Evolutionary conservation across 129 eudicot species (phyloP).

Genomic region (Oenanthe sinensis): DNA sequence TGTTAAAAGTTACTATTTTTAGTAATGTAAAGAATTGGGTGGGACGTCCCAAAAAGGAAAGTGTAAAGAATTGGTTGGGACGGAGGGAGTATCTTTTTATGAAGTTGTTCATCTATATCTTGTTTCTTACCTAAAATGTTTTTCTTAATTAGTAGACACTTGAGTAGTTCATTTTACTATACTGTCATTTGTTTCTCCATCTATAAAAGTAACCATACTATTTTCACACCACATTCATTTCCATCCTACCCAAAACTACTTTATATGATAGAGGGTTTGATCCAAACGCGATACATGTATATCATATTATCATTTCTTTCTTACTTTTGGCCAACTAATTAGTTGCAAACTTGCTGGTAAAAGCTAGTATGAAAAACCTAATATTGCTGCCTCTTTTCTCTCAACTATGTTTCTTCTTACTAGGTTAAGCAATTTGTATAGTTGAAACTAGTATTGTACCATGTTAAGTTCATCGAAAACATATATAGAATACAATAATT

Average conservation of each 20-base stretch:
- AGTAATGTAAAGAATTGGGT: no score
- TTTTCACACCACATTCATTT: neutral
- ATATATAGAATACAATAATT: neutral
- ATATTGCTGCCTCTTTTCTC: neutral
- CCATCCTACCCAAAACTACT: constrained; percentile 1
- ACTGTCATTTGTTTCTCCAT: neutral
- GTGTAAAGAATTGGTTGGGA: no score
- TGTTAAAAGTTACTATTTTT: no score
- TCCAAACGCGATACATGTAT: neutral
- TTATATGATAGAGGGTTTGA: neutral
- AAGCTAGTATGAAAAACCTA: neutral
- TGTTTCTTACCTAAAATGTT: neutral
- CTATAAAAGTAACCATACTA: neutral
- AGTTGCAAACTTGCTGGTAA: neutral
- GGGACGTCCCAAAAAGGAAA: no score
- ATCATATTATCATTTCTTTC: neutral
- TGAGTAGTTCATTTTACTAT: neutral
- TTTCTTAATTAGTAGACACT: neutral
- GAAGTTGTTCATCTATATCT: neutral
- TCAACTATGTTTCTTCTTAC: neutral
- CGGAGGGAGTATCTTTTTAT: neutral
- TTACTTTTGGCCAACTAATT: neutral
- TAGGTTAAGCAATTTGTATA: neutral
- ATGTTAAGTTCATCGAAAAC: neutral
- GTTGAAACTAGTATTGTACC: neutral